These are phyloP conservation scores for Kwoniella shivajii DNA, from an alignment of 1,284 basidiomycete species.

Conservation along the genomic window DNA sequence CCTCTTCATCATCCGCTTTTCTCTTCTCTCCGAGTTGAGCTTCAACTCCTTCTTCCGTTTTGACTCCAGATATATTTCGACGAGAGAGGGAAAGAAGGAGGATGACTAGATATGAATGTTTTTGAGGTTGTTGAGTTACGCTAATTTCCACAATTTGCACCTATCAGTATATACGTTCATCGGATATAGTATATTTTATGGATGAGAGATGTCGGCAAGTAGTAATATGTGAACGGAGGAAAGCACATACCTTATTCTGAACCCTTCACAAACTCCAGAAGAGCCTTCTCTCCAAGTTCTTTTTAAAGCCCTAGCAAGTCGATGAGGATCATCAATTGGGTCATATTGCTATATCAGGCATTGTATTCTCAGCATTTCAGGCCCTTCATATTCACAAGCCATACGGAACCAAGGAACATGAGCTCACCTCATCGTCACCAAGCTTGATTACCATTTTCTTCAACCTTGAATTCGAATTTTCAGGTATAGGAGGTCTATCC, in stretches of 20 bases:
- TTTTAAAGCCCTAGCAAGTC: conserved; percentile 67
- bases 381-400: neutral
- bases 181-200: neutral
- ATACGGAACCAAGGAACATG: neutral
- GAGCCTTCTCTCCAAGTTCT: conserved; percentile 65
- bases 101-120: conserved; percentile 83
- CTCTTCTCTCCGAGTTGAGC: conserved; percentile 37
- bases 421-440: conserved; percentile 75
- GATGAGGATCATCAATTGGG: conserved; percentile 67
- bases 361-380: no score
- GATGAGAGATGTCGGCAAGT: neutral
- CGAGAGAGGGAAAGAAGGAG: conserved; percentile 71
- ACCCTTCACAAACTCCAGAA: conserved; percentile 64
- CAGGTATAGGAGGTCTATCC: conserved; percentile 46
- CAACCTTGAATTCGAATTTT: conserved; percentile 72
- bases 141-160: no score
- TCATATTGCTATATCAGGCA: conserved; percentile 34
- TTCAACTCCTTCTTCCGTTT: conserved; percentile 52
- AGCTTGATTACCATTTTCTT: conserved; percentile 70
- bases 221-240: neutral
- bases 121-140: conserved; percentile 86
- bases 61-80: conserved; percentile 36
- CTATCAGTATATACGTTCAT: no score
- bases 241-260: conserved; percentile 67
- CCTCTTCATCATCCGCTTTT: conserved; percentile 34